Evolutionary conservation across 352 stramenopile species (phyloP), one percentile per base, ranked within the genome.

Genomic region (Phytophthora pini): DNA sequence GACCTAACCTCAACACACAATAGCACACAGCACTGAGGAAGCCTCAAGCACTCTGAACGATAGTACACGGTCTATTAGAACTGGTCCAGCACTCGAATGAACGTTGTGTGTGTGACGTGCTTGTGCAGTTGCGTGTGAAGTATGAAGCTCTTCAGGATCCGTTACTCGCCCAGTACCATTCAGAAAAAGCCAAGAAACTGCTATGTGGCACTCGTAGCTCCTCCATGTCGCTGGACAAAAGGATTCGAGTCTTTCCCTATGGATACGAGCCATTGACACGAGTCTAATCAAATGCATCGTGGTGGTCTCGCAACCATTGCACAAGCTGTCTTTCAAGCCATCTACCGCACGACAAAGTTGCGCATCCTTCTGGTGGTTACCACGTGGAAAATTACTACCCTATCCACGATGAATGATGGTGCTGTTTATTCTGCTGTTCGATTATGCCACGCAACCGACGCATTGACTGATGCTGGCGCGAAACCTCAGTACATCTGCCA

Each of bases 391-490:
- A 43, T 8, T 43, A 26, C 24, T 22, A 22, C 15, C 9, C 44
- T 52, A 43, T 44, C 24, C 6, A 27, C 31, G 31, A 31, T 24
- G 54, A 69, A 64, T 69, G 61, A 64, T 54, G 53, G 61, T 57
- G 32, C 5, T 4, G 22, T 26, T 40, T 34, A 32, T 27, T 27
- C 43, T 24, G 3, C 17, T 7, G 20, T 17, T 17, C n/a, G 48
- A 31, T 53, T 53, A 26, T 26, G 40, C 20, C 40, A 43, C 59
- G 43, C 31, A 63, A 63, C 55, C 43, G 43, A 40, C 34, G 4
- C 1, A 20, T 34, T 55, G 13, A 59, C 32, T 45, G 36, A 12
- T 10, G 15, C 43, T 20, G 20, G 47, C 26, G 13, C 50, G 27
- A 39, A 20, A 20, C 17, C 17, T 20, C 17, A 17, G 17, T 17